Percentiles rank a stretch among this genome's conserved stretches.
Conservation (phyloP, 305 asterid genomes). For the Fraxinus greggii region DNA sequence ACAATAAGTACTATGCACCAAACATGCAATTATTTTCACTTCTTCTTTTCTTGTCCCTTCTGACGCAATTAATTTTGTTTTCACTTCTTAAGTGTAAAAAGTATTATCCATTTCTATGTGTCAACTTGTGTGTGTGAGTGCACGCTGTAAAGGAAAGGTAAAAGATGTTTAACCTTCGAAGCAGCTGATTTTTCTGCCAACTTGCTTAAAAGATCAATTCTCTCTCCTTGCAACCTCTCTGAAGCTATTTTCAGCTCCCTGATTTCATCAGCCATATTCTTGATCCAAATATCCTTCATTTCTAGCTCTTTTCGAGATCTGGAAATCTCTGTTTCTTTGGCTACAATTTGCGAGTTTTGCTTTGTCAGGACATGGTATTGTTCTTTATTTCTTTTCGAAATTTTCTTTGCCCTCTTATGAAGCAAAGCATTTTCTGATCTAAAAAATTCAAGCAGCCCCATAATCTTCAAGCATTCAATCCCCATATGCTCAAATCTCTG, state of each 20-base stretch:
- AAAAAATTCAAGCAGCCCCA: conserved; percentile 36
- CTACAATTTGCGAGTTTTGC: conserved; percentile 31
- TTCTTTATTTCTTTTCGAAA: conserved; percentile 29
- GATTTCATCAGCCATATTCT: conserved; percentile 42
- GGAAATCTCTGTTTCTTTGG: conserved; percentile 37
- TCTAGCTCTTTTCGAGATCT: conserved; percentile 32
- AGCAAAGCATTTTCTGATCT: conserved; percentile 46
- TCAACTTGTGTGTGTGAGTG: not conserved
- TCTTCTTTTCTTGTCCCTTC: not conserved
- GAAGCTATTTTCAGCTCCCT: conserved; percentile 30
- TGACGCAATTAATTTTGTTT: not conserved
- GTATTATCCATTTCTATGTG: not conserved
- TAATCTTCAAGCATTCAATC: conserved; percentile 27
- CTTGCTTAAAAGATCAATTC: conserved; percentile 21
- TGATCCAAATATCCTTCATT: conserved; percentile 27
- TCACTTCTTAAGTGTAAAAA: not conserved
- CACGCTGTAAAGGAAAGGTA: not conserved
- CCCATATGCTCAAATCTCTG: conserved; percentile 39
- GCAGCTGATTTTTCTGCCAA: conserved; percentile 33
- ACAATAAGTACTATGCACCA: no score
- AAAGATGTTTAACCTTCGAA: conserved; percentile 36
- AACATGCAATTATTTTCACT: not conserved
- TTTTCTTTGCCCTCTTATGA: conserved; percentile 43
- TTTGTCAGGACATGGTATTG: conserved; percentile 27
- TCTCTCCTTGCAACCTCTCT: conserved; percentile 37